Conservation (phyloP, 2,329 filamentous ascomycete species). For the Rugonectria rugulosa region DNA sequence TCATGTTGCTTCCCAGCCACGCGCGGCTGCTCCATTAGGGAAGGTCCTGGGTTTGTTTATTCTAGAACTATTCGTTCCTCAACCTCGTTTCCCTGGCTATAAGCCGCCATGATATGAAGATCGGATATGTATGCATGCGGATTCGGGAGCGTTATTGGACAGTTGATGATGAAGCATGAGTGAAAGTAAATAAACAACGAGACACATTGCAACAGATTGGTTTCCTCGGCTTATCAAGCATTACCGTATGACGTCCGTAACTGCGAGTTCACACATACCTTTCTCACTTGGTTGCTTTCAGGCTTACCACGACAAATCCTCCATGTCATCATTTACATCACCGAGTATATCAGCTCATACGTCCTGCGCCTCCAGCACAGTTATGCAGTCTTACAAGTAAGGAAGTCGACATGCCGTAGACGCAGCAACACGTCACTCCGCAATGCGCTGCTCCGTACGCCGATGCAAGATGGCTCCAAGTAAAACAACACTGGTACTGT, state of each 20-base stretch:
- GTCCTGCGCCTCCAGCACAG: too few species aligned
- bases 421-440: too few species aligned
- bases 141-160: too few species aligned
- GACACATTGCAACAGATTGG: neutral
- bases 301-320: too few species aligned
- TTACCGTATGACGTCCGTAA: neutral
- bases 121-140: neutral
- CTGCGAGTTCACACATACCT: neutral
- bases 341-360: too few species aligned
- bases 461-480: too few species aligned
- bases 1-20: constrained; percentile 11
- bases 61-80: constrained; percentile 27
- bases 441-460: too few species aligned
- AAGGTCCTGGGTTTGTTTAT: constrained; percentile 24
- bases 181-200: neutral
- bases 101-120: neutral
- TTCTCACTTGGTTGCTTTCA: too few species aligned
- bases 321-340: too few species aligned
- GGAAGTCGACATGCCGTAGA: too few species aligned
- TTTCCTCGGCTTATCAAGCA: neutral
- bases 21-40: constrained; percentile 13
- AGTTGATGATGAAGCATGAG: neutral
- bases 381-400: too few species aligned
- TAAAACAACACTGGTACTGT: too few species aligned
- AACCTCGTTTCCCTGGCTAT: neutral